Base-by-base conservation (phyloP, 192 early-diverging fungal species). In the Dispira simplex region DNA sequence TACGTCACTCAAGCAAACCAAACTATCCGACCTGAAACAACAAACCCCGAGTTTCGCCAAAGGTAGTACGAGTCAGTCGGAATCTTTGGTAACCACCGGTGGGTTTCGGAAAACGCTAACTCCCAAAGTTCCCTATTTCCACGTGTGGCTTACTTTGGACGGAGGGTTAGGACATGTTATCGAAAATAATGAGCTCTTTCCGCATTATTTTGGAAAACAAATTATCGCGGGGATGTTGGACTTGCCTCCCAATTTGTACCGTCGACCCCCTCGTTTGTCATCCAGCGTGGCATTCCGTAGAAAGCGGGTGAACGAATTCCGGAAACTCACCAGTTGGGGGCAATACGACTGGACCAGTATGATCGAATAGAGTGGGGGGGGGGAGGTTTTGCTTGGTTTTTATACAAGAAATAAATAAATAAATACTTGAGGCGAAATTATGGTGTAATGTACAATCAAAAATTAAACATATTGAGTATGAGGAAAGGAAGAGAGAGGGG, bases 111-210 rank as follows among this genome's bases (percentile, higher is more conserved):
- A 79, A 44, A 73, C 78, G 10, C 77, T 91, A 76, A 81, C 84
- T 9, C 77, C 82, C 11, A 82, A 95, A 45, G 49, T 97, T 73
- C 92, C 96, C 1, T 99, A 92, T 69, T 95, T 99, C 68, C 96
- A 99, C 63, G 90, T 97, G 2, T 99, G 96, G 96, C 90, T 91
- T 66, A 85, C 89, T 54, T 84, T 88, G 10, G 81, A 91, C 65
- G 81, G 84, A 43, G 92, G 96, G 2, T 81, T 85, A 64, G 96
- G 94, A 8, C 96, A 99, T 72, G 90, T 99, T 20, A 99, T 99
- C 77, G 96, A 99, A 65, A 83, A 92, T 49, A 67, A 78, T 1
- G 77, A 84, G n/a, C 63, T 71, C 28, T 98, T 92, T 71, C 82
- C 81, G 46, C 79, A 78, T 18, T 95, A 89, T 79, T 94, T 98